phyloP scores from a whole-genome alignment of 495 filamentous ascomycete genomes.

The Hypoxylon rickii region DNA sequence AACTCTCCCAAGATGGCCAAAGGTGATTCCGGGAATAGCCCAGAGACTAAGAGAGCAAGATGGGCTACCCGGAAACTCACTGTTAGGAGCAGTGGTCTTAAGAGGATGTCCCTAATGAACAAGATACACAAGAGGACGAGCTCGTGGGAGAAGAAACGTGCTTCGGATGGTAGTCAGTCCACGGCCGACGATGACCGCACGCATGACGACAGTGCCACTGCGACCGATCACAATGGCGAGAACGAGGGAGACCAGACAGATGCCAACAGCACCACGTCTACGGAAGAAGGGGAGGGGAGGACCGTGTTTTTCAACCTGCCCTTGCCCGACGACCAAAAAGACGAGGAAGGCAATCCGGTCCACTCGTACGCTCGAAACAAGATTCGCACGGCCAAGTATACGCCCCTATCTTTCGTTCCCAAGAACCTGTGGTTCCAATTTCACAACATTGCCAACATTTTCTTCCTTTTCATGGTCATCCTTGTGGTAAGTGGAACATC shows the following conservation, averaged over 20 bases:
- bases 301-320: constrained; percentile 84
- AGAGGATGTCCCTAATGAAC: constrained; percentile 83
- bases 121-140: constrained; percentile 68
- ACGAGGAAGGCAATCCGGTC: constrained; percentile 78
- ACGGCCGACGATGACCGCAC: constrained; percentile 47
- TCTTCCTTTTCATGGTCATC: constrained; percentile 96
- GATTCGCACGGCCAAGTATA: constrained; percentile 97
- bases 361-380: constrained; percentile 85
- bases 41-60: constrained; percentile 67
- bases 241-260: constrained; percentile 33
- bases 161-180: constrained; percentile 57
- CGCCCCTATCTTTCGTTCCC: constrained; percentile 91
- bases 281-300: constrained; percentile 40
- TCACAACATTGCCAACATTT: constrained; percentile 97
- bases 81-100: constrained; percentile 71
- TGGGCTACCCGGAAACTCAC: constrained; percentile 90
- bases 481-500: constrained; percentile 70
- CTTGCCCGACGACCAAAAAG: constrained; percentile 74
- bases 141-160: constrained; percentile 74
- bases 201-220: constrained; percentile 43
- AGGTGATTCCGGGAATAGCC: constrained; percentile 47
- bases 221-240: constrained; percentile 33
- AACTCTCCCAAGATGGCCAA: constrained; percentile 50
- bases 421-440: constrained; percentile 98
- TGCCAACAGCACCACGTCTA: constrained; percentile 31